Evolutionary conservation across 2,329 filamentous ascomycete genomes (phyloP).

Genomic region (Neoascochyta sp.): DNA sequence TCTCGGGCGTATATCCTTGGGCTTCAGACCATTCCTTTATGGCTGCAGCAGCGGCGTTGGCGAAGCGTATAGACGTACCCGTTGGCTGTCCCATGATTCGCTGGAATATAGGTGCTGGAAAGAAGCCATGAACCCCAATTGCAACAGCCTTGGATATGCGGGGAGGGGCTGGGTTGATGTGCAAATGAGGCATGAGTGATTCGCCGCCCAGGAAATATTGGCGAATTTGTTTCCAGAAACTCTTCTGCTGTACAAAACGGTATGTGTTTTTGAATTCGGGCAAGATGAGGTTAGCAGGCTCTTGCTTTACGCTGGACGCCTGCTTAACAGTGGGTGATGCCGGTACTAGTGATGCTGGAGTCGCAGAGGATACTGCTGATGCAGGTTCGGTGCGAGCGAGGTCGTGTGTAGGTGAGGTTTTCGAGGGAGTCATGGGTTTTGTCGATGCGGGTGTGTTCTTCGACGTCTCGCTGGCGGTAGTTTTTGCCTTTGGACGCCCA

Average conservation of each 20-base stretch:
- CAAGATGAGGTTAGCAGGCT: conserved; percentile 61
- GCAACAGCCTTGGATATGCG: conserved; percentile 82
- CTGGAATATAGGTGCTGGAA: conserved; percentile 82
- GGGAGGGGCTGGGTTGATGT: conserved; percentile 63
- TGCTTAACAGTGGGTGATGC: conserved; percentile 28
- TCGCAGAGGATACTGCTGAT: too few relatives aligned
- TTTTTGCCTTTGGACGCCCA: conserved; percentile 28
- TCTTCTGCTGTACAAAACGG: conserved; percentile 43
- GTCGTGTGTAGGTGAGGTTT: conserved; percentile 23
- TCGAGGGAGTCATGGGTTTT: conserved; percentile 38
- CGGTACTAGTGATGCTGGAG: too few relatives aligned
- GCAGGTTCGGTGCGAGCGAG: conserved; percentile 25
- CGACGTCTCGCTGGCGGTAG: conserved; percentile 14
- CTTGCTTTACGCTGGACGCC: conserved; percentile 22
- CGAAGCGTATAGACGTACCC: conserved; percentile 90
- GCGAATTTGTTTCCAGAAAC: conserved; percentile 45
- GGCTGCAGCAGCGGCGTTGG: conserved; percentile 77
- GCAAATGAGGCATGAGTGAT: conserved; percentile 63
- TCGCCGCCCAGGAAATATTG: conserved; percentile 45
- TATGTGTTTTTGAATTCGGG: conserved; percentile 70
- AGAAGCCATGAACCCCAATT: conserved; percentile 92
- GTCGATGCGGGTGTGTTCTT: conserved; percentile 17
- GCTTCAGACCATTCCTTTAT: conserved; percentile 78
- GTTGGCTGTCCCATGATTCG: conserved; percentile 91
- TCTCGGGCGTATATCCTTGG: conserved; percentile 67